Percentiles rank a stretch among this genome's conserved stretches.
Evolutionary conservation across 768 basidiomycete genomes (phyloP).

Genomic region (Hygrophoropsis aurantiaca): DNA sequence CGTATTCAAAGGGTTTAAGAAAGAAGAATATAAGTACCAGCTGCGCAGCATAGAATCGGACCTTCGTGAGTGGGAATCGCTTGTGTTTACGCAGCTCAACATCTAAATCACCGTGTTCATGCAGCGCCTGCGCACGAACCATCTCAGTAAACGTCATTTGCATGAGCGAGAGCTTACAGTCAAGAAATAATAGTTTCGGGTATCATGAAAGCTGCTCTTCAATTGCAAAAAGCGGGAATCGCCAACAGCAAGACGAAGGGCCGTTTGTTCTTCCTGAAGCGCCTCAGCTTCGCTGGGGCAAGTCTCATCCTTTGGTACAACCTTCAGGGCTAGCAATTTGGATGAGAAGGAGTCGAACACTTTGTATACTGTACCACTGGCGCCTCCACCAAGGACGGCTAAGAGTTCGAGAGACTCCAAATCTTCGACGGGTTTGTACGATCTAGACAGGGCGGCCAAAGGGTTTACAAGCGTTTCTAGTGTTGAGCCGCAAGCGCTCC

Average conservation of each 20-base stretch:
- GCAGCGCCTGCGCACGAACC: background rate
- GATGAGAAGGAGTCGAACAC: background rate
- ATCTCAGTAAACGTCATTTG: background rate
- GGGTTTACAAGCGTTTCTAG: no score
- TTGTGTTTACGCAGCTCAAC: background rate
- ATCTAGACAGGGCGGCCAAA: no score
- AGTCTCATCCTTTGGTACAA: background rate
- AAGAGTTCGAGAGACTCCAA: no score
- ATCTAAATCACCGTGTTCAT: background rate
- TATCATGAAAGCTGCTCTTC: background rate
- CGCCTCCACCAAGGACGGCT: background rate
- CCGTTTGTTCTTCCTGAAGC: background rate
- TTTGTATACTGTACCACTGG: background rate
- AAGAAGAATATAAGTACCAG: constrained; percentile 23
- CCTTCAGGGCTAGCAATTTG: background rate
- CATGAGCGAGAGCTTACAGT: background rate
- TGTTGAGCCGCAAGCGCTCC: no score
- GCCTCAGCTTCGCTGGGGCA: background rate
- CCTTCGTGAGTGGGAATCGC: background rate
- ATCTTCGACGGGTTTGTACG: no score
- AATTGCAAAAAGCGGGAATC: background rate
- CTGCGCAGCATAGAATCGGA: constrained; percentile 26
- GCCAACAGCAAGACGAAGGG: background rate
- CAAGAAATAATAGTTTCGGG: background rate
- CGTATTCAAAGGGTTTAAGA: background rate